Evolutionary conservation across 192 early-diverging fungal genomes (phyloP).

Genomic region (Podila epigama): DNA sequence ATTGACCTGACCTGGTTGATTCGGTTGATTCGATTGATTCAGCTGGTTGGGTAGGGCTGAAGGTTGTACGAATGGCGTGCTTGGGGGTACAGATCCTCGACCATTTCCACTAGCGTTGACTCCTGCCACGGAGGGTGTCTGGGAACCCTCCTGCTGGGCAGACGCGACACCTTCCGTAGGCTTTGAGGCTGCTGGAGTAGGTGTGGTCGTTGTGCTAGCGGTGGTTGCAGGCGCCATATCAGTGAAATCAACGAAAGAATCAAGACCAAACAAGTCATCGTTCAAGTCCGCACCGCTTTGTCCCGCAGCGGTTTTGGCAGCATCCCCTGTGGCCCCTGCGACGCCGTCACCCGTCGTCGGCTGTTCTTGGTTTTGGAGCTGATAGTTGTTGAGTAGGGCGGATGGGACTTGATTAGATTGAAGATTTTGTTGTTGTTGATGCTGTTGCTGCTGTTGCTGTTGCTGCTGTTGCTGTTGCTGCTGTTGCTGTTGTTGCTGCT

Average conservation of each 20-base stretch:
- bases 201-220: background rate
- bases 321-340: conserved; percentile 4
- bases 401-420: conserved; percentile 4
- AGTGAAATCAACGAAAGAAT: conserved; percentile 42
- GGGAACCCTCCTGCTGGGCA: background rate
- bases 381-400: conserved; percentile 32
- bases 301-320: background rate
- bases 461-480: conserved; percentile 26
- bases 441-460: conserved; percentile 42
- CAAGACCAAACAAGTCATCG: conserved; percentile 40
- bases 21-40: background rate
- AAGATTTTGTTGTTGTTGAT: conserved; percentile 23
- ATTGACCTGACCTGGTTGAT: background rate
- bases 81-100: background rate
- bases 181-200: background rate
- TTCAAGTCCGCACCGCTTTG: conserved; percentile 6
- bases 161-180: background rate
- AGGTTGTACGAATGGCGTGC: background rate
- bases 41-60: background rate
- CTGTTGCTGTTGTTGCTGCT: conserved; percentile 22
- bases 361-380: conserved; percentile 29
- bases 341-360: background rate
- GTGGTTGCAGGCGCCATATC: conserved; percentile 20
- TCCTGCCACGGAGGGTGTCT: background rate
- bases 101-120: background rate